Evolutionary conservation across 257 asterid species (phyloP).

Genomic region (Petunia secreta): DNA sequence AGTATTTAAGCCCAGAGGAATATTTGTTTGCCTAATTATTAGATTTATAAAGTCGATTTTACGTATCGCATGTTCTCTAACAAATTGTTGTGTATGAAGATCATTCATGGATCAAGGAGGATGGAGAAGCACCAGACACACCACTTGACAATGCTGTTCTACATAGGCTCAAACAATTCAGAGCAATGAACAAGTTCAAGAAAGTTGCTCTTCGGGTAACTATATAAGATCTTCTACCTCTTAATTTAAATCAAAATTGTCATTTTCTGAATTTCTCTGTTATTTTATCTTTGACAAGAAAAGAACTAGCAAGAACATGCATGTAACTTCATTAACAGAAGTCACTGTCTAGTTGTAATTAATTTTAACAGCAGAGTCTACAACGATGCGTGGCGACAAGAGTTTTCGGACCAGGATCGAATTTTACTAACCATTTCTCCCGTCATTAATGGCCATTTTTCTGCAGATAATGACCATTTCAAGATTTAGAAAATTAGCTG

Average conservation of each 20-base stretch:
- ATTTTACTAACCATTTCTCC: background rate
- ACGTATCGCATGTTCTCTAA: background rate
- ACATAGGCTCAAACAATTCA: constrained; percentile 68
- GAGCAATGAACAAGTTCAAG: constrained; percentile 74
- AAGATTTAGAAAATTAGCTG: background rate
- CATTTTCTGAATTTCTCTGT: background rate
- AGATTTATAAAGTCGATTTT: no score
- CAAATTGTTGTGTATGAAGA: constrained; percentile 35
- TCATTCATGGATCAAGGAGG: constrained; percentile 83
- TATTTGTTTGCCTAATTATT: no score
- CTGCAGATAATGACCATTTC: background rate
- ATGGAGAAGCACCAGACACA: constrained; percentile 71
- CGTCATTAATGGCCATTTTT: background rate
- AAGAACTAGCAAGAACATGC: background rate
- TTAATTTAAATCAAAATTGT: background rate
- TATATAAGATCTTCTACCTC: no score
- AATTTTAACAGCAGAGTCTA: background rate
- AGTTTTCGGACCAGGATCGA: background rate
- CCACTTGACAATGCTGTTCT: constrained; percentile 72
- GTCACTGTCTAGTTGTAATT: no score
- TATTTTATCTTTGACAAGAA: background rate
- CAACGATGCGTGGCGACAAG: background rate
- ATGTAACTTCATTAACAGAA: background rate
- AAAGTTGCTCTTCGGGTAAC: constrained; percentile 72
- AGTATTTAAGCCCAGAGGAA: no score